Base-by-base conservation (phyloP, 1,284 basidiomycete genomes). In the Thecaphora frezii region DNA sequence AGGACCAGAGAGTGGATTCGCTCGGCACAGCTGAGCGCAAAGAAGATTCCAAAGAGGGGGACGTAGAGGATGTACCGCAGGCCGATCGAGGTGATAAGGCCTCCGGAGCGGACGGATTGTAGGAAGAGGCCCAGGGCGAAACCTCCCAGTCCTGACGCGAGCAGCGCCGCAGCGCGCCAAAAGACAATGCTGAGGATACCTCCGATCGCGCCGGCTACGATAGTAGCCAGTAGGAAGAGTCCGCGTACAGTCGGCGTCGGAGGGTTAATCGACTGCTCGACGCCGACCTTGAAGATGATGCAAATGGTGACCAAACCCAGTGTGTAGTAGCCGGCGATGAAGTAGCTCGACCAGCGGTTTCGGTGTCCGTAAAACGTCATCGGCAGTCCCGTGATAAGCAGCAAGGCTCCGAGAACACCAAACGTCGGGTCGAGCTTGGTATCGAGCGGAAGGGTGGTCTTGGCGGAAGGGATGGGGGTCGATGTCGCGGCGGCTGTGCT, bases 21-120 rank as follows among this genome's bases (percentile, higher is more conserved):
- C 65, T 48, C 69, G 54, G 52, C 56, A 59, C 54, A 48, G 54
- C 58, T 62, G 23, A 56, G 36, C 8, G 52, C 39, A 51, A 58
- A 62, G 44, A 65, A 67, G 44, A 55, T 25, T 12, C 61, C 70
- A 28, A 54, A 68, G 24, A 69, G 42, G 87, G 89, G 88, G 48
- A 93, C 88, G 71, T 90, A 88, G 61, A 97, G 82, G 61, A 93
- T 88, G 89, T 90, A 97, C 58, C 93, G 85, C 44, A 88, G 84
- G 5, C 89, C 88, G 51, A 88, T 84, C 37, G 85, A 83, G 42
- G 81, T 82, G 66, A 97, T 89, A 51, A 96, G 81, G 28, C 93
- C 93, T 19, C 91, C 90, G 57, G 87, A 81, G 55, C 84, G 85
- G 80, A 91, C 88, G 69, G 87, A 90, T 73, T 96, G 88, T 45